Percentiles rank a stretch among this genome's conserved stretches.
Evolutionary conservation across 495 filamentous ascomycete species (phyloP).

Genomic region (Glutinoglossum americanum): DNA sequence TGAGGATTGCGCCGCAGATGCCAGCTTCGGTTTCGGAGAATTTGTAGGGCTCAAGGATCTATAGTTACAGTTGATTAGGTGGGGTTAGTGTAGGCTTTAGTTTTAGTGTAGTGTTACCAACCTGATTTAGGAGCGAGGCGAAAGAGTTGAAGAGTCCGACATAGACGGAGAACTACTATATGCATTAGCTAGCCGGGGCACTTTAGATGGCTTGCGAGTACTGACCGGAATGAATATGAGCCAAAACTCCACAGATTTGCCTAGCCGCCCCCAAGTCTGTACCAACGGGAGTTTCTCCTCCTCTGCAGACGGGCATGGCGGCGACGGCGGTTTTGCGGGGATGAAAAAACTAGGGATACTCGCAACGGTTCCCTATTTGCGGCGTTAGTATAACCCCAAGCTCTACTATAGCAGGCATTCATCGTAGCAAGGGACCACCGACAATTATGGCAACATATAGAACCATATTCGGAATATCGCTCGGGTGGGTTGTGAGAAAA

Average conservation of each 20-base stretch:
- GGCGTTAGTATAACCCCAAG: conserved; percentile 3
- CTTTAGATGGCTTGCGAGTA: conserved; percentile 18
- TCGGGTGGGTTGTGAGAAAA: conserved; percentile 37
- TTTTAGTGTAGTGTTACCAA: neutral
- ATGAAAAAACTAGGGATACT: conserved; percentile 70
- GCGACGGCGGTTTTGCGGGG: conserved; percentile 57
- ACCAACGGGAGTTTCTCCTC: conserved; percentile 4
- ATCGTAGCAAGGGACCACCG: conserved; percentile 13
- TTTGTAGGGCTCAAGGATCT: conserved; percentile 57
- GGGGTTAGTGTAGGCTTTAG: neutral
- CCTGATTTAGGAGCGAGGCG: conserved; percentile 71
- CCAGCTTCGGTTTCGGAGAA: conserved; percentile 68
- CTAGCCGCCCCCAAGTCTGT: conserved; percentile 4
- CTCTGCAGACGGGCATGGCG: conserved; percentile 31
- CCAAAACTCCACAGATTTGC: conserved; percentile 12
- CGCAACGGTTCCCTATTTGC: conserved; percentile 38
- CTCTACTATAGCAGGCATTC: neutral
- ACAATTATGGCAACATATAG: conserved; percentile 74
- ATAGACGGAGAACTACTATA: conserved; percentile 42
- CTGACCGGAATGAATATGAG: conserved; percentile 12
- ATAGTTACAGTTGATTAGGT: neutral
- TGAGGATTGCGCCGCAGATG: conserved; percentile 76
- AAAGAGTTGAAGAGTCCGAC: conserved; percentile 85
- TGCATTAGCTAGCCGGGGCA: conserved; percentile 8
- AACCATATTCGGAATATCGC: conserved; percentile 59